A percentile compares a stretch with the other conserved stretches of the same genome.
phyloP scores from a whole-genome alignment of 1,139 yeast genomes.

The Pichia terricola region DNA sequence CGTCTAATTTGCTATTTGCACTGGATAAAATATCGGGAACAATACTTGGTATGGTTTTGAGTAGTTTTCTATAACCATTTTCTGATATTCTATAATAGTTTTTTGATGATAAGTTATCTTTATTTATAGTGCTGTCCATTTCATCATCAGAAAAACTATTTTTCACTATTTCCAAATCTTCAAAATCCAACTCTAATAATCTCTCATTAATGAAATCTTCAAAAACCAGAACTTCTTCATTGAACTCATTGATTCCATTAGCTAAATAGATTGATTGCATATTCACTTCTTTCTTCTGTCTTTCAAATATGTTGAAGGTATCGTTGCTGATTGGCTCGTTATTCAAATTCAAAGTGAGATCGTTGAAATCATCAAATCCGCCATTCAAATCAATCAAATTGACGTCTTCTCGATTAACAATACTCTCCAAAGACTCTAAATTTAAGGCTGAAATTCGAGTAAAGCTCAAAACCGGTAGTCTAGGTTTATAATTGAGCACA shows the following conservation, averaged over 20 bases:
- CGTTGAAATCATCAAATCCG: conserved; percentile 3
- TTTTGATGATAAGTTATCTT: no score
- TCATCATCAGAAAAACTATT: no score
- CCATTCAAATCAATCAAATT: conserved; percentile 3
- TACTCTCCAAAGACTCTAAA: conserved; percentile 7
- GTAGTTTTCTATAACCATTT: no score
- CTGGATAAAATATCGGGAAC: no score
- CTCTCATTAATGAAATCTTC: conserved; percentile 19
- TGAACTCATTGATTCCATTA: conserved; percentile 18
- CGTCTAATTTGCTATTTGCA: no score
- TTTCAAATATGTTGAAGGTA: no score
- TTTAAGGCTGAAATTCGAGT: not conserved
- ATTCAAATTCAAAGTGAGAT: no score
- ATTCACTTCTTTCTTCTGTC: not conserved
- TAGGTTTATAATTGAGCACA: conserved; percentile 11
- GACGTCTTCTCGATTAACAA: conserved; percentile 7
- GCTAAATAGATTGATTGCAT: conserved; percentile 4
- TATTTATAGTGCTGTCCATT: not conserved
- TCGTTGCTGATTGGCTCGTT: no score
- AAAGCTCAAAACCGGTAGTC: conserved; percentile 10
- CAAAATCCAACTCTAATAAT: conserved; percentile 4
- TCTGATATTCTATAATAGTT: no score
- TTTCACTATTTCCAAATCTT: no score
- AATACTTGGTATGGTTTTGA: no score
- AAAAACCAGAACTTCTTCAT: conserved; percentile 24